Evolutionary conservation across 306 rosid species (phyloP).

Genomic region (Casuarina cunninghamiana): DNA sequence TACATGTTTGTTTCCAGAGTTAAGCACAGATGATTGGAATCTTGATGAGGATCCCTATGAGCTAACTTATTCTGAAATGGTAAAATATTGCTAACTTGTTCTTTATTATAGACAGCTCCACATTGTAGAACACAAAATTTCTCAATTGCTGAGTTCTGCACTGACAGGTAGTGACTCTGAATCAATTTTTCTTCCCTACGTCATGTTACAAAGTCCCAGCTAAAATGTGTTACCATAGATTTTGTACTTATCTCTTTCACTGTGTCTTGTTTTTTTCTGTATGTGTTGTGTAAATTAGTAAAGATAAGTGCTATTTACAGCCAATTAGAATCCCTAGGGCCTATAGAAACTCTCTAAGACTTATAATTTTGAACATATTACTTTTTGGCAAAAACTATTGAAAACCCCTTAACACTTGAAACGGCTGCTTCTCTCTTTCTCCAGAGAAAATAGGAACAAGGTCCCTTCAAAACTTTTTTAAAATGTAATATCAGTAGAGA

Average conservation of each 20-base stretch:
- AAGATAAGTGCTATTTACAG: neutral
- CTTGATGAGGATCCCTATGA: conserved; percentile 32
- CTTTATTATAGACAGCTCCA: neutral
- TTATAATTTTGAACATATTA: neutral
- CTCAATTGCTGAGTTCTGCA: neutral
- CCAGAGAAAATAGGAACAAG: neutral
- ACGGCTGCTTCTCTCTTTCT: neutral
- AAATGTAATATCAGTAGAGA: neutral
- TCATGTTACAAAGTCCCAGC: neutral
- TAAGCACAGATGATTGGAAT: conserved; percentile 25
- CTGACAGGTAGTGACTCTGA: neutral
- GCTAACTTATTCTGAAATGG: conserved; percentile 20
- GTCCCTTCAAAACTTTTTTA: no score
- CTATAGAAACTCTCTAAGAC: neutral
- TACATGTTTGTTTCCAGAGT: conserved; percentile 27
- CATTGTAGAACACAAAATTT: neutral
- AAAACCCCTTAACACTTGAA: neutral
- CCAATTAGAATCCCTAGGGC: neutral
- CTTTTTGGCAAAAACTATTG: neutral
- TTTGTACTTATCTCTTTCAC: neutral
- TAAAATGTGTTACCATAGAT: neutral
- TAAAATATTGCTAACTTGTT: neutral
- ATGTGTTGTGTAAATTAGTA: neutral
- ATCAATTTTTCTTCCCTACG: neutral
- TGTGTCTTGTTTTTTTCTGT: neutral